Evolutionary conservation across 2,329 filamentous ascomycete genomes (phyloP).

Genomic region (Stenocarpella maydis): DNA sequence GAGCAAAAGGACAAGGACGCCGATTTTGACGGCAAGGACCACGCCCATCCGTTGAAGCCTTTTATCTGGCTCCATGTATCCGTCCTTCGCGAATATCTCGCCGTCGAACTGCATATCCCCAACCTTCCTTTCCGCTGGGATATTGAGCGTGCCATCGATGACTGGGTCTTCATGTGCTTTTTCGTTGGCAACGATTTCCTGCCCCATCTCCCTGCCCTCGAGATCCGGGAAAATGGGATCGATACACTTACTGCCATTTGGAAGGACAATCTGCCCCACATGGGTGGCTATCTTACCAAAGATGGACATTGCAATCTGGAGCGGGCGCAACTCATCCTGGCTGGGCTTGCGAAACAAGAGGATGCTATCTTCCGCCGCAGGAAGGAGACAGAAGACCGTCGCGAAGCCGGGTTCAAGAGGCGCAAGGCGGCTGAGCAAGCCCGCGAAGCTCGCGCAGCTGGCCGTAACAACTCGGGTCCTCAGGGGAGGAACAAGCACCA

Average conservation of each 20-base stretch:
- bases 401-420: slow-evolving; percentile 80
- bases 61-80: slow-evolving; percentile 99
- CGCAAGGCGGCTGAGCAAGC: slow-evolving; percentile 74
- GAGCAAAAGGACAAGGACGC: slow-evolving; percentile 79
- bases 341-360: slow-evolving; percentile 90
- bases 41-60: slow-evolving; percentile 77
- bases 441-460: slow-evolving; percentile 40
- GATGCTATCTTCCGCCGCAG: slow-evolving; percentile 90
- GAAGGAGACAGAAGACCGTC: slow-evolving; percentile 84
- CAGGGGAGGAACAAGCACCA: slow-evolving; percentile 35
- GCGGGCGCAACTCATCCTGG: slow-evolving; percentile 85
- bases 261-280: slow-evolving; percentile 87
- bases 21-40: slow-evolving; percentile 84
- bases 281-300: slow-evolving; percentile 96
- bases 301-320: slow-evolving; percentile 91
- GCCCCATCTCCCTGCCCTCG: slow-evolving; percentile 94
- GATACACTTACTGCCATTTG: slow-evolving; percentile 97
- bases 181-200: slow-evolving; percentile 99
- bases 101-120: slow-evolving; percentile 85
- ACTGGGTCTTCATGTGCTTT: slow-evolving; percentile 99
- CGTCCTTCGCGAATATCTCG: slow-evolving; percentile 90
- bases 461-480: slow-evolving; percentile 47
- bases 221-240: slow-evolving; percentile 97
- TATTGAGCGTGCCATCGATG: slow-evolving; percentile 91
- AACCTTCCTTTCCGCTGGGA: slow-evolving; percentile 89